These are phyloP conservation scores for Stagonosporopsis chrysanthemi DNA, from an alignment of 2,329 filamentous ascomycete genomes.

Conservation along the genomic window DNA sequence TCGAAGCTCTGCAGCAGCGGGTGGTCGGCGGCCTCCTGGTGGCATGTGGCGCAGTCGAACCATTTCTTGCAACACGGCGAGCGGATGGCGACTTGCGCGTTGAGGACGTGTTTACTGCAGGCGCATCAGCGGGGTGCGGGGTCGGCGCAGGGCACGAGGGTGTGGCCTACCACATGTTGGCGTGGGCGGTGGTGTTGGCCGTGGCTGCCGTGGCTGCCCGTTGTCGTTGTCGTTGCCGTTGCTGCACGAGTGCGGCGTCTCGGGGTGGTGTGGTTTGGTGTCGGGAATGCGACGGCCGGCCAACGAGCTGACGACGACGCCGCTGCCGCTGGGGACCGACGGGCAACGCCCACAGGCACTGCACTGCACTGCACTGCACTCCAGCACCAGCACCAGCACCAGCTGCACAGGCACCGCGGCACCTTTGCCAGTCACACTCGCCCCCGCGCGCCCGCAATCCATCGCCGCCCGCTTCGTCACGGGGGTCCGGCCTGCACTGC, in stretches of 20 bases:
- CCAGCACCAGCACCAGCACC: too few relatives aligned
- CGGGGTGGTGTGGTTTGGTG: too few relatives aligned
- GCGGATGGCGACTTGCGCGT: slow-evolving; percentile 95
- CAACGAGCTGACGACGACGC: neutral
- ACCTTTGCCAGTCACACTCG: too few relatives aligned
- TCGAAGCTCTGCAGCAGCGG: slow-evolving; percentile 78
- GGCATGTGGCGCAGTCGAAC: slow-evolving; percentile 98
- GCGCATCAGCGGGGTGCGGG: slow-evolving; percentile 12
- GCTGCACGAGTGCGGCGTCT: slow-evolving; percentile 1
- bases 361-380: neutral
- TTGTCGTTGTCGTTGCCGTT: neutral
- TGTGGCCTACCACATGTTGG: slow-evolving; percentile 37
- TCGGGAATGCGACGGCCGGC: slow-evolving; percentile 1
- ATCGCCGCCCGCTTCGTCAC: too few relatives aligned
- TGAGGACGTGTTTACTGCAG: slow-evolving; percentile 92
- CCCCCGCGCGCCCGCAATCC: too few relatives aligned
- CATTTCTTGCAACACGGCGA: slow-evolving; percentile 97
- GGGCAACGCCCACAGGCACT: too few relatives aligned
- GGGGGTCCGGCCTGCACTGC: too few relatives aligned
- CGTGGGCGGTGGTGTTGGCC: neutral
- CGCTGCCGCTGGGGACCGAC: too few relatives aligned
- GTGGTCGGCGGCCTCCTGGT: slow-evolving; percentile 81
- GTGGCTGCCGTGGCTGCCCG: too few relatives aligned
- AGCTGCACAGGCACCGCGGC: too few relatives aligned
- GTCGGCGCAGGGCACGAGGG: slow-evolving; percentile 20